These are phyloP conservation scores for Epichloe hybrida DNA, from an alignment of 2,329 filamentous ascomycete genomes.

Conservation along the genomic window DNA sequence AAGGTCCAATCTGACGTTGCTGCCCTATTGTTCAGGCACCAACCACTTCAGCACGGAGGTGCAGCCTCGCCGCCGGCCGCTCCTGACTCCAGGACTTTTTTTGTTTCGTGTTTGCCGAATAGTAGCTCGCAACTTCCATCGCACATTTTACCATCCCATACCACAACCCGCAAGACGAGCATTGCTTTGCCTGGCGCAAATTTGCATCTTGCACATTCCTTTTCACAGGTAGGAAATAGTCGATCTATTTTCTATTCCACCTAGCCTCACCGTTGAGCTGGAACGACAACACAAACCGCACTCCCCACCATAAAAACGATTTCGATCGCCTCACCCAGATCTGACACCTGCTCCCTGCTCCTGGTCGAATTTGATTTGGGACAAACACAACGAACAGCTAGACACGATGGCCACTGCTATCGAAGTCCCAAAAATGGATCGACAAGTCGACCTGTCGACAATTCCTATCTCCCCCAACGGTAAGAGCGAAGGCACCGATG, in stretches of 20 bases:
- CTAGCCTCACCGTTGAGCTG: not conserved
- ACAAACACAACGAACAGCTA: constrained; percentile 1
- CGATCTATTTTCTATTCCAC: constrained; percentile 11
- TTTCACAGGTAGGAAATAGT: constrained; percentile 15
- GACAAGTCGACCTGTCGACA: constrained; percentile 54
- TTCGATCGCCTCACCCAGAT: constrained; percentile 10
- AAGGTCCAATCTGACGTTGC: not conserved
- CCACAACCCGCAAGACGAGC: constrained; percentile 6
- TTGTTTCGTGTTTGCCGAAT: not conserved
- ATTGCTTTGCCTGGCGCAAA: constrained; percentile 28
- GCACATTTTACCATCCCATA: constrained; percentile 6
- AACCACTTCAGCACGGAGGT: not conserved
- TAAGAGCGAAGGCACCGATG: constrained; percentile 33
- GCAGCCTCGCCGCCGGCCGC: not conserved
- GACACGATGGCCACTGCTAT: constrained; percentile 23
- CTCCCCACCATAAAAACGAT: constrained; percentile 2
- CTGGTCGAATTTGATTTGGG: constrained; percentile 2
- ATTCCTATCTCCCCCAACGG: constrained; percentile 55
- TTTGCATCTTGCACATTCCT: constrained; percentile 11
- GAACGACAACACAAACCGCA: not conserved
- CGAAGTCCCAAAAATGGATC: constrained; percentile 24
- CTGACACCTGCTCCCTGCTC: constrained; percentile 9
- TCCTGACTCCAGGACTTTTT: not conserved
- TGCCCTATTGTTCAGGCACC: not conserved
- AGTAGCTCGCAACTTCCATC: constrained; percentile 10